Evolutionary conservation across 108 stramenopile species (phyloP), one percentile per base, ranked within the genome.

Genomic region (Fragilaria crotonensis): DNA sequence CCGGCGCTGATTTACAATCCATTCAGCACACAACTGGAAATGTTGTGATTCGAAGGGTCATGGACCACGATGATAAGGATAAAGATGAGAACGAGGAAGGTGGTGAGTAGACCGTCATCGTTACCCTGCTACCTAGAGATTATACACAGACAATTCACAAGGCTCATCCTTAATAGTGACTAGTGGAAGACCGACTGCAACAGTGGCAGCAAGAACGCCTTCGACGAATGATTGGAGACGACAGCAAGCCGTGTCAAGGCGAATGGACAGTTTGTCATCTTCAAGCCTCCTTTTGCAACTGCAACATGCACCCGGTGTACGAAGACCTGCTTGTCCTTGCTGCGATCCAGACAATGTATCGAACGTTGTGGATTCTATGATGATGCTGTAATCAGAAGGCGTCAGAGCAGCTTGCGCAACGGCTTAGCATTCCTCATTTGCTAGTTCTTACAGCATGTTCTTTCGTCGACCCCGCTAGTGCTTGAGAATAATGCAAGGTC

Each of bases 281-380:
- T 53, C 48, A 2, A 62, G 50, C 29, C 21, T 67, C 2, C 67
- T 90, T 50, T 55, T 66, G 25, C 61, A 57, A 49, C 48, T 87
- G 29, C 48, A 84, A 46, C 83, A 89, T 74, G 78, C 85, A 20
- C 90, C 87, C 20, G 87, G 86, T 25, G 66, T 91, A 21, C 72
- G 86, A 47, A 69, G 70, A 45, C 49, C 79, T 11, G 91, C 81
- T 11, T 93, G 87, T 68, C 87, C 91, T 11, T 89, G 91, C 49
- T 93, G 90, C 50, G 83, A 87, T 68, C 91, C 87, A 17, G 83
- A 87, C 45, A 60, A 81, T 54, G 68, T 72, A 19, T 50, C 50
- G 21, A 76, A 67, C 55, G 41, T 76, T 18, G 61, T 59, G 2
- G 76, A 80, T 47, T 67, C 50, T 25, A 77, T 84, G 66, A 62